These are phyloP conservation scores for Cyphellophora attinorum DNA, from an alignment of 2,329 filamentous ascomycete genomes.

Conservation along the genomic window DNA sequence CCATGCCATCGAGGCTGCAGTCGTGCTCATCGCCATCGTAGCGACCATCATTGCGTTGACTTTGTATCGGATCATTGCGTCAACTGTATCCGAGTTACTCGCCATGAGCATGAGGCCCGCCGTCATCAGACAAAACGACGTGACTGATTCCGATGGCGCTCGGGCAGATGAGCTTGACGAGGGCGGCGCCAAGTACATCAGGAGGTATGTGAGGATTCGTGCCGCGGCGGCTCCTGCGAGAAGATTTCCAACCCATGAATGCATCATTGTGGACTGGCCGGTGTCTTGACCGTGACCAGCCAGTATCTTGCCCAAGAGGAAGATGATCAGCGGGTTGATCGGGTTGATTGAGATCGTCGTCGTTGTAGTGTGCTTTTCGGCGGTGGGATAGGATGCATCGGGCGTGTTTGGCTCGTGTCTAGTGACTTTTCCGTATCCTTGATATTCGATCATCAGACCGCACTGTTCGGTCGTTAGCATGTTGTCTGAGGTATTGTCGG, in stretches of 20 bases:
- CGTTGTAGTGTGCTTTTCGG: slow-evolving; percentile 41
- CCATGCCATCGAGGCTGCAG: slow-evolving; percentile 78
- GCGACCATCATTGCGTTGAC: slow-evolving; percentile 91
- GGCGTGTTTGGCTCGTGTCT: slow-evolving; percentile 46
- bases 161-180: slow-evolving; percentile 70
- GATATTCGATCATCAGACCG: slow-evolving; percentile 79
- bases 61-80: slow-evolving; percentile 64
- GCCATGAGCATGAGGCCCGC: slow-evolving; percentile 90
- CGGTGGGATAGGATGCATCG: slow-evolving; percentile 30
- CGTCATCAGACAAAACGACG: slow-evolving; percentile 75
- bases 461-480: slow-evolving; percentile 35
- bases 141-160: slow-evolving; percentile 81
- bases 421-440: slow-evolving; percentile 52
- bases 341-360: slow-evolving; percentile 71
- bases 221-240: slow-evolving; percentile 72
- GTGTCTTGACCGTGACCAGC: slow-evolving; percentile 76
- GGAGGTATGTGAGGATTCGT: slow-evolving; percentile 67
- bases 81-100: slow-evolving; percentile 68
- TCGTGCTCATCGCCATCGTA: slow-evolving; percentile 75
- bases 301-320: slow-evolving; percentile 91
- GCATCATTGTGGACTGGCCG: slow-evolving; percentile 82
- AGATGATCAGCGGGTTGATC: slow-evolving; percentile 74
- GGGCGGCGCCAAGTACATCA: slow-evolving; percentile 71
- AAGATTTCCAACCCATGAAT: slow-evolving; percentile 86
- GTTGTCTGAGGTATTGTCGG: slow-evolving; percentile 3